Conservation (phyloP, 805 yeast genomes). For the Limtongia smithiae region DNA sequence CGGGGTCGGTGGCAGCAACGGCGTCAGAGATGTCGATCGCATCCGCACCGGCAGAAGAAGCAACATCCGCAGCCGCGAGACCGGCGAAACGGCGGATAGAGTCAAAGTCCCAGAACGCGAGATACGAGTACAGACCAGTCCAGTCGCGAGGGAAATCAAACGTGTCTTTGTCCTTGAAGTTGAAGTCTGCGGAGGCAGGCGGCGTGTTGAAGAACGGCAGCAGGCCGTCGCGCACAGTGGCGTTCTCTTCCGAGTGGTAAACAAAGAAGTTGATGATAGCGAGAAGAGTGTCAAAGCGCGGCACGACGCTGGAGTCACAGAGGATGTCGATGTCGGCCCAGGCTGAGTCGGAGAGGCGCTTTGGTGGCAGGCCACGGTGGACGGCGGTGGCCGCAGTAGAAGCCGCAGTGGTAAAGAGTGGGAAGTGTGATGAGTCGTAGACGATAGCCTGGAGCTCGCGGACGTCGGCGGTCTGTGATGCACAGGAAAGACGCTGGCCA, state of each 20-base stretch:
- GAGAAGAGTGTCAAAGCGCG: slow-evolving; percentile 22
- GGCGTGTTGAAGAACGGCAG: slow-evolving; percentile 26
- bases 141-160: slow-evolving; percentile 25
- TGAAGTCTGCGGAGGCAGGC: slow-evolving; percentile 18
- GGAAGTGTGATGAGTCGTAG: slow-evolving; percentile 25
- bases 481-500: slow-evolving; percentile 22
- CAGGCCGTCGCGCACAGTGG: slow-evolving; percentile 18
- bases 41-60: slow-evolving; percentile 10
- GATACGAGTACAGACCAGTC: slow-evolving; percentile 25
- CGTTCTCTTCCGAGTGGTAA: slow-evolving; percentile 14
- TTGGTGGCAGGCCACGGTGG: slow-evolving; percentile 7
- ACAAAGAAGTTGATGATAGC: slow-evolving; percentile 22
- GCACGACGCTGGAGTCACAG: slow-evolving; percentile 8
- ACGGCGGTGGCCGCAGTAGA: slow-evolving; percentile 7
- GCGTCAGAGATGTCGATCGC: background rate
- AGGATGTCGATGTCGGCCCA: slow-evolving; percentile 14
- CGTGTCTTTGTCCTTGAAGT: slow-evolving; percentile 4
- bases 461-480: slow-evolving; percentile 8
- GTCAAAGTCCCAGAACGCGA: slow-evolving; percentile 28
- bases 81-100: slow-evolving; percentile 21
- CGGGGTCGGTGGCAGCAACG: background rate
- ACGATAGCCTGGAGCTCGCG: slow-evolving; percentile 26
- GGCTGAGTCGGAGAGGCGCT: slow-evolving; percentile 20
- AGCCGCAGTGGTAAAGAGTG: slow-evolving; percentile 18
- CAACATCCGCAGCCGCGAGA: too few relatives aligned